phyloP scores from a whole-genome alignment of 2,329 filamentous ascomycete species.

The Diaporthe citrichinensis region DNA sequence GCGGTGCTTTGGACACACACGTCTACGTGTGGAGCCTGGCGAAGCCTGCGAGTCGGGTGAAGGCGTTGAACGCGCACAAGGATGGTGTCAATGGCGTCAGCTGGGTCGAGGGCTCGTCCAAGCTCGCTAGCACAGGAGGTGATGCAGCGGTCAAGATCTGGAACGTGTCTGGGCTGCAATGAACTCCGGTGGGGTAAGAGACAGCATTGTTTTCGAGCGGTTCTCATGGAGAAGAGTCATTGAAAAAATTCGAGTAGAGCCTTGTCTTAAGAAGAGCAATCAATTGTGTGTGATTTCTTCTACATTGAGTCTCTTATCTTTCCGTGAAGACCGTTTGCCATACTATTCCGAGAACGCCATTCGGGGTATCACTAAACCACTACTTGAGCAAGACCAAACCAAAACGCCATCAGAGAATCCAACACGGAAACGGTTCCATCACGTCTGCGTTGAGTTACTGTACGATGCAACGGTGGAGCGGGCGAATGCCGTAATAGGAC shows the following conservation, averaged over 20 bases:
- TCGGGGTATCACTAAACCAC: slow-evolving; percentile 23
- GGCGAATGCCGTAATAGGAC: not conserved
- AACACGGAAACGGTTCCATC: not conserved
- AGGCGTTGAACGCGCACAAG: slow-evolving; percentile 91
- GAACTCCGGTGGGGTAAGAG: slow-evolving; percentile 34
- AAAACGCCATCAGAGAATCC: not conserved
- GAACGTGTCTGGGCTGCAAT: slow-evolving; percentile 73
- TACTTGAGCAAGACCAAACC: not conserved
- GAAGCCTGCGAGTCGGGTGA: slow-evolving; percentile 87
- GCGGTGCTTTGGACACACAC: slow-evolving; percentile 90
- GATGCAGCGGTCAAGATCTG: slow-evolving; percentile 95
- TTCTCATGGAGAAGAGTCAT: slow-evolving; percentile 1
- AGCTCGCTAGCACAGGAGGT: slow-evolving; percentile 83
- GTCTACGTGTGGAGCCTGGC: slow-evolving; percentile 91
- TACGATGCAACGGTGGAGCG: not conserved
- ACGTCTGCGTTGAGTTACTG: not conserved
- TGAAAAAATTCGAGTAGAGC: not conserved
- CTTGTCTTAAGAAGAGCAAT: slow-evolving; percentile 4
- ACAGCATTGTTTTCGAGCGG: not conserved
- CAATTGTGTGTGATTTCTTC: not conserved
- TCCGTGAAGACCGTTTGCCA: not conserved
- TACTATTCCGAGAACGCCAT: slow-evolving; percentile 18
- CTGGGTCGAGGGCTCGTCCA: slow-evolving; percentile 76
- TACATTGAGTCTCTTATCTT: not conserved
- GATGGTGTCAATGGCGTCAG: slow-evolving; percentile 91